phyloP scores from a whole-genome alignment of 192 early-diverging fungal genomes.

The Linderina pennispora region DNA sequence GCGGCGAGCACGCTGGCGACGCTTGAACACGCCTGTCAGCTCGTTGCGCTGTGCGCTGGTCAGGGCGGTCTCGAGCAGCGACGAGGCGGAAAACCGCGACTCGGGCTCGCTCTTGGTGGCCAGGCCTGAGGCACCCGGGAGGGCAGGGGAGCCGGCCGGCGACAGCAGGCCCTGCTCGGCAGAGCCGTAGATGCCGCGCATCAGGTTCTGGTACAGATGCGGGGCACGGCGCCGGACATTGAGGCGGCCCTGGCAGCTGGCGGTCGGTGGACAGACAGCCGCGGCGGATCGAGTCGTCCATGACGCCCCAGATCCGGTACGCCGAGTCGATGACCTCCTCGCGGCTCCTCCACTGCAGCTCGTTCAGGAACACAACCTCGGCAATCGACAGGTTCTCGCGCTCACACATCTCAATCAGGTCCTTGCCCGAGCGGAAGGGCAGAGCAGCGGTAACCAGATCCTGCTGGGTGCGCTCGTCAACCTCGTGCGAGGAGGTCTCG shows the following conservation, averaged over 20 bases:
- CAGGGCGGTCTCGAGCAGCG: slow-evolving; percentile 21
- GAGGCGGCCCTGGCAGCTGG: slow-evolving; percentile 75
- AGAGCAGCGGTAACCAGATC: slow-evolving; percentile 72
- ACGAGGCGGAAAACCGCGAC: slow-evolving; percentile 2
- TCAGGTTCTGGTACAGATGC: slow-evolving; percentile 75
- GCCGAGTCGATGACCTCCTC: slow-evolving; percentile 73
- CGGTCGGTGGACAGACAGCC: slow-evolving; percentile 58
- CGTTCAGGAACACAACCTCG: slow-evolving; percentile 93
- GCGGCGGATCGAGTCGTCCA: slow-evolving; percentile 80
- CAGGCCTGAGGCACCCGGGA: slow-evolving; percentile 11
- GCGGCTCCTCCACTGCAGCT: slow-evolving; percentile 81
- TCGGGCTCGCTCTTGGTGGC: not conserved
- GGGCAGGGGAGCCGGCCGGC: slow-evolving; percentile 5
- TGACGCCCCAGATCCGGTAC: slow-evolving; percentile 83
- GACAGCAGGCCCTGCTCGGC: slow-evolving; percentile 24
- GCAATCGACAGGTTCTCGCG: slow-evolving; percentile 84
- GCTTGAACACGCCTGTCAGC: slow-evolving; percentile 30
- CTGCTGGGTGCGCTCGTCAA: slow-evolving; percentile 55
- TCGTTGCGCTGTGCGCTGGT: slow-evolving; percentile 40
- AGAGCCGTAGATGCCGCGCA: slow-evolving; percentile 64
- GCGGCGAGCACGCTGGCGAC: slow-evolving; percentile 32
- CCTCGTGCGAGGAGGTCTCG: slow-evolving; percentile 5
- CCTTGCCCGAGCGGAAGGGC: slow-evolving; percentile 76
- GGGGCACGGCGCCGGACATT: slow-evolving; percentile 83
- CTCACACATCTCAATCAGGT: slow-evolving; percentile 74